A percentile compares a stretch with the other conserved stretches of the same genome.
Conservation (phyloP, 305 asterid genomes). For the Andrographis paniculata region DNA sequence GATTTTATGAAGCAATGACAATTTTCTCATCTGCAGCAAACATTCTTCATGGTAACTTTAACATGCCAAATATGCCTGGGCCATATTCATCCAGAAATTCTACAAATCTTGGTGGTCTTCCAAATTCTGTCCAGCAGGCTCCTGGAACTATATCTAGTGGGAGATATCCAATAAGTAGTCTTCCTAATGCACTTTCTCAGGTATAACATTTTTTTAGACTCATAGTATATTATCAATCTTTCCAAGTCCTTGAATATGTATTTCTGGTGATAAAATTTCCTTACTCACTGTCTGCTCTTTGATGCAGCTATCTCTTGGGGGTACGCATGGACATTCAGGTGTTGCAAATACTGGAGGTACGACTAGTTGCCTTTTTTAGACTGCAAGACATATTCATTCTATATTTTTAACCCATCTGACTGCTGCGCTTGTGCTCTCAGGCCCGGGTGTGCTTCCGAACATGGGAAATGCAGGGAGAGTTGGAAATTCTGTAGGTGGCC, state of each 20-base stretch:
- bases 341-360: constrained; percentile 70
- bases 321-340: constrained; percentile 70
- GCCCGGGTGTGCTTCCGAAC: constrained; percentile 59
- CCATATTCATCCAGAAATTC: constrained; percentile 58
- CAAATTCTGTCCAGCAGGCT: constrained; percentile 48
- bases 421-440: constrained; percentile 34
- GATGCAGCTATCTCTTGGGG: constrained; percentile 72
- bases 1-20: constrained; percentile 6
- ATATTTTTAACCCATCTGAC: constrained; percentile 11
- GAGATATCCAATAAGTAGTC: constrained; percentile 56
- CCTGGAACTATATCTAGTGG: constrained; percentile 56
- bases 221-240: constrained; percentile 3
- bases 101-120: constrained; percentile 2
- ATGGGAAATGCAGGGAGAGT: constrained; percentile 68
- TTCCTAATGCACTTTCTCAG: constrained; percentile 72
- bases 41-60: constrained; percentile 63
- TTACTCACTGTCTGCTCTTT: constrained; percentile 15
- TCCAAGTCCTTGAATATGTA: background rate
- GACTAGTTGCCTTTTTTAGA: background rate
- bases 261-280: constrained; percentile 4
- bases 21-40: constrained; percentile 27
- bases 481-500: constrained; percentile 59
- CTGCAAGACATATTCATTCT: constrained; percentile 10
- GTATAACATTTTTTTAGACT: constrained; percentile 21
- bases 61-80: constrained; percentile 56